Conservation (phyloP, 345 rosid species). For the Camelina hispida region DNA sequence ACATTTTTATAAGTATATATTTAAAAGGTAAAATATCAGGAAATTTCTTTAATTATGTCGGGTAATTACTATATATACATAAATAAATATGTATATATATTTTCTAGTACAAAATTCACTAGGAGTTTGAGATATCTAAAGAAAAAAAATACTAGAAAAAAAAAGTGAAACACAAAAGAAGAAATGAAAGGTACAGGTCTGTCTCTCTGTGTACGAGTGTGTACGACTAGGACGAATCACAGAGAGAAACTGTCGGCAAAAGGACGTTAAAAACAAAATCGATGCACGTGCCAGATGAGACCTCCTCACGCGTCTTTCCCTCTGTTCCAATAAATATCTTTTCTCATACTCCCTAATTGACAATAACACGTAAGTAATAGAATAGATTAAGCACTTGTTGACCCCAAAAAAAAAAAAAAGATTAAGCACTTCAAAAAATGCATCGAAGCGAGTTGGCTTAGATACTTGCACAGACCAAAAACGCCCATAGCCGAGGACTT, state of each 20-base stretch:
- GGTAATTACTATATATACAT: background rate
- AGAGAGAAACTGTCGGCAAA: constrained; percentile 40
- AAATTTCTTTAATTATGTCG: too few relatives aligned
- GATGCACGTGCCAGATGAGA: constrained; percentile 31
- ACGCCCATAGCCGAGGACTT: too few relatives aligned
- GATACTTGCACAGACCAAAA: too few relatives aligned
- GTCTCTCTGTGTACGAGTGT: constrained; percentile 29
- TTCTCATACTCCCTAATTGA: too few relatives aligned
- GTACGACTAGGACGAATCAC: constrained; percentile 36
- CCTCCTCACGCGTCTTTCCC: constrained; percentile 23
- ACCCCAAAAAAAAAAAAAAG: too few relatives aligned
- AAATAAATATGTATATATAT: too few relatives aligned
- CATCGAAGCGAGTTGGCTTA: too few relatives aligned
- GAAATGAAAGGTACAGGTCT: constrained; percentile 28
- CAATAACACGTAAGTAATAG: too few relatives aligned
- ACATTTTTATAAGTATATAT: too few relatives aligned
- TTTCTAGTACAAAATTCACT: background rate
- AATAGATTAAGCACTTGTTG: too few relatives aligned
- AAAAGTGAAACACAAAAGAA: background rate
- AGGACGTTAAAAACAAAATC: constrained; percentile 16
- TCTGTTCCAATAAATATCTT: too few relatives aligned
- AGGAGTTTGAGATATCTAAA: constrained; percentile 24
- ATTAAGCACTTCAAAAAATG: too few relatives aligned
- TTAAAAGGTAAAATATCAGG: background rate
- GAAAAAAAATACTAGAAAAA: background rate